Conservation (phyloP, 2,329 filamentous ascomycete species). For the Aureobasidium vineae region DNA sequence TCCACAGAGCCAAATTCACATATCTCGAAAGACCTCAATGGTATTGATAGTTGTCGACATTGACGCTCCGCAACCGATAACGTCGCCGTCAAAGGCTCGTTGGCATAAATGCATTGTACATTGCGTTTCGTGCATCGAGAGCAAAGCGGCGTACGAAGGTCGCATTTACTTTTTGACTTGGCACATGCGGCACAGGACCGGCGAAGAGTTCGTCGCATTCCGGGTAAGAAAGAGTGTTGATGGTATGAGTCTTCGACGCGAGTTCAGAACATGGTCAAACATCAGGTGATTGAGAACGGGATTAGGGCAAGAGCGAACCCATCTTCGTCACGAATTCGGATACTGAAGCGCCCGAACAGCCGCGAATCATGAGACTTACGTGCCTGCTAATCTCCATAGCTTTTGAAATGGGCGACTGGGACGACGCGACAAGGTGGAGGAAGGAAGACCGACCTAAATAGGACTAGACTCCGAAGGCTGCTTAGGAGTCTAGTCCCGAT, state of each 20-base stretch:
- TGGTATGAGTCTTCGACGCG: neutral
- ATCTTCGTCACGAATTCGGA: neutral
- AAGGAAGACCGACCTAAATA: neutral
- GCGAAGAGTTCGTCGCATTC: slow-evolving; percentile 13
- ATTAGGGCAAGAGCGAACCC: neutral
- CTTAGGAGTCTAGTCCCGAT: slow-evolving; percentile 13
- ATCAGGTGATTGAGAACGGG: neutral
- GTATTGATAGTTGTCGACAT: neutral
- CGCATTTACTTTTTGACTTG: slow-evolving; percentile 18
- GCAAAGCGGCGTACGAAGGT: slow-evolving; percentile 6
- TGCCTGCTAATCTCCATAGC: neutral
- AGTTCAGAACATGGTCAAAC: neutral
- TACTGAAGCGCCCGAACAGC: neutral
- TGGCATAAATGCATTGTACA: slow-evolving; percentile 10
- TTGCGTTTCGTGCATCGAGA: slow-evolving; percentile 12
- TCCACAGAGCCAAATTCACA: neutral
- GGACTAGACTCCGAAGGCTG: slow-evolving; percentile 16
- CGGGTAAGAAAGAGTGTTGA: neutral
- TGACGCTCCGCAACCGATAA: neutral
- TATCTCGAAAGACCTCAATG: neutral
- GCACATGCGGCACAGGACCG: slow-evolving; percentile 20
- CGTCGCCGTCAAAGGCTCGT: slow-evolving; percentile 16
- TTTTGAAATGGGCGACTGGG: neutral
- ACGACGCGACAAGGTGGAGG: too few relatives aligned
- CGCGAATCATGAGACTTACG: neutral